Percentiles rank a stretch among this genome's conserved stretches.
Conservation (phyloP, 1,284 basidiomycete species). For the Ustilago curta region DNA sequence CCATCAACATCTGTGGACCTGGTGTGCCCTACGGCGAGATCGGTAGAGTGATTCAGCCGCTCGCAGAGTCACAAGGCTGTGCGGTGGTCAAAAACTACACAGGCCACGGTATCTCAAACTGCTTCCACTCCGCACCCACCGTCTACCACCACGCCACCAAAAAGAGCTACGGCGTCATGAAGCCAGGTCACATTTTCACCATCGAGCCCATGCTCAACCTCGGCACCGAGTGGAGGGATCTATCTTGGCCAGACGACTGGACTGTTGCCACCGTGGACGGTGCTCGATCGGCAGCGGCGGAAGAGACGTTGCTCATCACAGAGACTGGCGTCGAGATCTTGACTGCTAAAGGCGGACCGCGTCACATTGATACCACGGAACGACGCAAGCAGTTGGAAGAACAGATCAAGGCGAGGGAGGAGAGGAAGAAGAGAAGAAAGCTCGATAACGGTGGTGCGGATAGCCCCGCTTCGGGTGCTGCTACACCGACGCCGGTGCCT, state of each 20-base stretch:
- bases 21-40: conserved; percentile 80
- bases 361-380: conserved; percentile 62
- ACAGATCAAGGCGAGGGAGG: conserved; percentile 40
- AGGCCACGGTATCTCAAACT: conserved; percentile 86
- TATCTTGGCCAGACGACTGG: conserved; percentile 69
- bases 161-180: conserved; percentile 67
- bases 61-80: conserved; percentile 71
- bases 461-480: conserved; percentile 33
- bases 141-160: conserved; percentile 77
- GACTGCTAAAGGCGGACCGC: conserved; percentile 64
- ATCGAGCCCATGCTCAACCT: conserved; percentile 69
- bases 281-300: conserved; percentile 62
- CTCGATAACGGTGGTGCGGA: conserved; percentile 26
- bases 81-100: conserved; percentile 81
- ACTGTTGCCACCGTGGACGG: conserved; percentile 66
- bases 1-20: conserved; percentile 81
- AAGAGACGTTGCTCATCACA: conserved; percentile 68
- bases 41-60: conserved; percentile 79
- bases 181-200: conserved; percentile 65
- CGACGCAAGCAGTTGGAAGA: conserved; percentile 43
- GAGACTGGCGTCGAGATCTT: conserved; percentile 67
- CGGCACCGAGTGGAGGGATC: conserved; percentile 57
- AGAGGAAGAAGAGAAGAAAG: conserved; percentile 47
- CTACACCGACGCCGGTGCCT: conserved; percentile 36
- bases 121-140: conserved; percentile 86